Evolutionary conservation across 805 yeast species (phyloP), one percentile per base, ranked within the genome.

Genomic region (Candida lessepsii): DNA sequence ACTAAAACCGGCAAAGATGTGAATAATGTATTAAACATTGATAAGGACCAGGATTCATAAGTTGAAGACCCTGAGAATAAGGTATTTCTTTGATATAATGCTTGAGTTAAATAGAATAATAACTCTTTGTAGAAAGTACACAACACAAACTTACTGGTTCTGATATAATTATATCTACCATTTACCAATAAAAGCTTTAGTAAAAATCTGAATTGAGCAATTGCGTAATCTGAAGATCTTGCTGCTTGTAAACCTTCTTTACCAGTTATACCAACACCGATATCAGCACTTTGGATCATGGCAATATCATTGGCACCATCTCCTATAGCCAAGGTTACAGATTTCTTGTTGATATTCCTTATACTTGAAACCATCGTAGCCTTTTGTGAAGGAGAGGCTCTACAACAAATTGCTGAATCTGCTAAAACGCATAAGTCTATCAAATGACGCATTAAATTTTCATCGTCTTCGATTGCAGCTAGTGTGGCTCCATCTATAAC

Each of bases 231-330:
- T 0, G 97, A 82, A 0, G 96, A 76, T 52, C 99, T 72, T 0
- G 99, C 96, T 0, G 99, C 99, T 56, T 93, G 99, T 30, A 93
- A 67, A 1, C 99, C 99, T 63, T 93, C 99, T 51, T 84, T 86
- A 26, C 99, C 99, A 1, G 98, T 90, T 39, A 93, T 93, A 20
- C 99, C 99, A 47, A 93, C 78, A 20, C 99, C 99, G 41, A 93
- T 88, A 61, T 93, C 98, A 0, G 99, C 99, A 55, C 95, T 84
- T 65, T 93, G 97, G 46, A 93, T 93, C 99, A 93, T 93, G 1
- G 99, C 98, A 57, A 93, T 90, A 62, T 93, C 99, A 58, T 93
- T 93, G 2, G 99, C 99, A 48, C 99, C 99, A 65, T 93, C 99
- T 6, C 99, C 99, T 57, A 93, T 86, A 0, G 99, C 99, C 46